Evolutionary conservation across 2,329 filamentous ascomycete species (phyloP), one percentile per base, ranked within the genome.

Genomic region (Helicocarpus griseus): DNA sequence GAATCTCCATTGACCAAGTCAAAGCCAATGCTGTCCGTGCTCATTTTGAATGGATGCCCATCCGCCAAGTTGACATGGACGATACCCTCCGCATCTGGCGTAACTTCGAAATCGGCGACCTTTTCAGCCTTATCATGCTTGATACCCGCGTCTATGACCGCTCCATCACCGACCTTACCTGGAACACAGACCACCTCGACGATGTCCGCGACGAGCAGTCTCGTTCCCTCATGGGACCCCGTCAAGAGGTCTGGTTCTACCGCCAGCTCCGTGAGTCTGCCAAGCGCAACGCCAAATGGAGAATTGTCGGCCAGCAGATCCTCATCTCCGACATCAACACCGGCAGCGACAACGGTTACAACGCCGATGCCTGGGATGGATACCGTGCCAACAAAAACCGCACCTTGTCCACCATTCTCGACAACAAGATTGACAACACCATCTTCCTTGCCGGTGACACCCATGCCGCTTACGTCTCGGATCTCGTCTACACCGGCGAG

Each of bases 231-330:
- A 88, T 89, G 84, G 86, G 86, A 2, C 73, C 76, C 1, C 77
- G 78, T 9, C 86, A 89, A 63, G 86, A 89, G 65, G 78, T 80
- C 58, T 89, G 86, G 86, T 83, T 87, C 67, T 86, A 85, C 63
- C 73, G 75, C 43, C 69, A 74, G 39, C 69, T 87, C 6, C 74
- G 73, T 4, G 64, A 76, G 46, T 84, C 81, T 0, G 72, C 77
- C n/a, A 60, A 78, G 14, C 77, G 85, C n/a, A 81, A 81, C 22
- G 81, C 85, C 0, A 75, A 77, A 0, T 89, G 86, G 86, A 75
- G 85, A 38, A 64, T 89, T 17, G 76, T 89, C 40, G 85, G 85
- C 8, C 85, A 82, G 24, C 85, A 88, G 63, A 80, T 85, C 14
- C 35, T 51, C 8, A 52, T 58, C 51, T 56, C 57, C 19, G 48